Conservation (phyloP, 2,329 filamentous ascomycete species). For the Zasmidium citrigriseum region DNA sequence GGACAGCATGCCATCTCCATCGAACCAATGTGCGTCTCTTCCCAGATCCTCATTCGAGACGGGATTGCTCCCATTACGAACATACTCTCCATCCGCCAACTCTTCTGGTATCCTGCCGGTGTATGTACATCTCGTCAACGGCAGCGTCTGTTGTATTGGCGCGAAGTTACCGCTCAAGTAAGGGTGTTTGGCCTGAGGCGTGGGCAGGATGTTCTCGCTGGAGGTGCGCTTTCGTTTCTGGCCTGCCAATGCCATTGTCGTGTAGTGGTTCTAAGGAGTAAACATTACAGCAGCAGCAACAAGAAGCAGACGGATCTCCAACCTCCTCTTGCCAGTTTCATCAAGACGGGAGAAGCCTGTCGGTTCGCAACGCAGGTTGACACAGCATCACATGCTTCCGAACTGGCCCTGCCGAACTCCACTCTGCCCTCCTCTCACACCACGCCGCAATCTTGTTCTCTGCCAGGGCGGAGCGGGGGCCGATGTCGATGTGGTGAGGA, state of each 20-base stretch:
- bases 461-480: background rate
- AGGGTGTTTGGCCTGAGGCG: conserved; percentile 42
- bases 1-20: conserved; percentile 73
- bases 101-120: conserved; percentile 64
- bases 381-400: background rate
- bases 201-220: conserved; percentile 30
- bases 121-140: conserved; percentile 59
- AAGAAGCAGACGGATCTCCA: background rate
- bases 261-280: background rate
- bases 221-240: conserved; percentile 34
- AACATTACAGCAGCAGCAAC: background rate
- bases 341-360: background rate
- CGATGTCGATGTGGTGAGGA: background rate
- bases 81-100: conserved; percentile 68
- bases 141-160: conserved; percentile 58
- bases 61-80: conserved; percentile 72
- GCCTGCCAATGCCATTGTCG: background rate
- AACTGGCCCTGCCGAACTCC: background rate
- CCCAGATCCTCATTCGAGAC: conserved; percentile 61
- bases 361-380: too few relatives aligned
- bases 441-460: background rate
- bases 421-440: background rate
- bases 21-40: conserved; percentile 71
- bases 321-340: conserved; percentile 1
- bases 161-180: conserved; percentile 69